phyloP scores from a whole-genome alignment of 2,329 filamentous ascomycete genomes.

The Pezicula neosporulosa region DNA sequence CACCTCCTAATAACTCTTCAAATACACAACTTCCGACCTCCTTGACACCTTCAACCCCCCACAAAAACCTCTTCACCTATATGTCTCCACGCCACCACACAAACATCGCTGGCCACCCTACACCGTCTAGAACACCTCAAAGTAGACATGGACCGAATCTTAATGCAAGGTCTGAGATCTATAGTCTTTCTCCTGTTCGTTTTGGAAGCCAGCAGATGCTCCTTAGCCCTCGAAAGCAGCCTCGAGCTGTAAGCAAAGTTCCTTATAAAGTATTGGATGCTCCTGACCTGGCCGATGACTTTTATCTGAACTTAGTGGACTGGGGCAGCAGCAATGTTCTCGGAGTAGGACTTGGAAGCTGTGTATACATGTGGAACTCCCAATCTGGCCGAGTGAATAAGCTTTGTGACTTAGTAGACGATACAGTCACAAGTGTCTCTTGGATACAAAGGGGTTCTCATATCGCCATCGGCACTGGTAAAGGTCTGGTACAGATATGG shows the following conservation, averaged over 20 bases:
- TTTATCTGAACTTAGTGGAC: constrained; percentile 95
- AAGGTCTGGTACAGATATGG: constrained; percentile 96
- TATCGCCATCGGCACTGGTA: constrained; percentile 89
- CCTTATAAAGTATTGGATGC: constrained; percentile 98
- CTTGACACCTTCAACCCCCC: constrained; percentile 88
- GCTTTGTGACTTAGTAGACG: constrained; percentile 86
- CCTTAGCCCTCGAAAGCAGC: constrained; percentile 82
- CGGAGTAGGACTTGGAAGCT: constrained; percentile 86
- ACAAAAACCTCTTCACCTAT: constrained; percentile 96
- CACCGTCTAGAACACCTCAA: constrained; percentile 84
- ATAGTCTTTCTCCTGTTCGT: constrained; percentile 91
- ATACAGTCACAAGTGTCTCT: constrained; percentile 92
- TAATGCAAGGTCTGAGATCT: constrained; percentile 87
- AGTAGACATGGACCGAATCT: constrained; percentile 85
- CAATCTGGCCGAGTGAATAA: constrained; percentile 88
- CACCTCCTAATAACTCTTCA: constrained; percentile 68
- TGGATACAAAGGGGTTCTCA: constrained; percentile 99
- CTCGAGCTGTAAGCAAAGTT: constrained; percentile 88
- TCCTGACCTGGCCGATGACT: constrained; percentile 93
- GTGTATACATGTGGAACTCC: constrained; percentile 98
- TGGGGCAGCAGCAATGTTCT: constrained; percentile 96
- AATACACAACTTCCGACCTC: constrained; percentile 64
- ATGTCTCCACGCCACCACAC: constrained; percentile 69
- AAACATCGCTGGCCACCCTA: constrained; percentile 75
- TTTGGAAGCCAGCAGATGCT: constrained; percentile 92